Evolutionary conservation across 176 grass and related monocot species (phyloP), one percentile per base, ranked within the genome.

Genomic region (Raddia distichophylla): DNA sequence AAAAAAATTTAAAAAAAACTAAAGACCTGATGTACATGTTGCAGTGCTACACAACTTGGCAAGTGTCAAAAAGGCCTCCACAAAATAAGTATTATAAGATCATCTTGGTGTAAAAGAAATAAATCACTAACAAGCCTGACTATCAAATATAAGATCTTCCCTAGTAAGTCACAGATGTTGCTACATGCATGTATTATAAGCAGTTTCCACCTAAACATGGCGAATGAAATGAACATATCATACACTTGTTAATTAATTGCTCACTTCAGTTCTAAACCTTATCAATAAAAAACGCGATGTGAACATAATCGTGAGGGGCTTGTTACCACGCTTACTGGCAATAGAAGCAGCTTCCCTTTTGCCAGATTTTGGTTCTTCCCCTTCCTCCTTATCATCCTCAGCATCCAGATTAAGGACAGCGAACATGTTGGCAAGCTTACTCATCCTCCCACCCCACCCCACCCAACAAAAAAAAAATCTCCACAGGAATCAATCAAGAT

Each of bases 391-490:
- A 49, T 89, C 79, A 54, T 83, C 90, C n/a, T 83, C 90, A 68
- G n/a, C 90, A 71, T 89, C 90, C 83, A 92, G 71, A 32, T 79
- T 27, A 74, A 92, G 86, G 77, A 86, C 62, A 58, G 90, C 73
- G 60, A 92, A 86, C 61, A 86, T 33, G 61, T 92, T 92, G 34
- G 84, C 48, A 64, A 93, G 71, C 6, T 64, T 69, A 57, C 60
- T 70, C 90, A 92, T 92, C 27, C 27, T 1, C 27, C 27, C 27
- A 27, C 27, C 27, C 27, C 27, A 0, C 27, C 27, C 27, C 27
- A 27, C 27, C 27, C 27, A 27, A 27, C 27, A 27, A 27, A 27
- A 27, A 27, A 27, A 43, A 55, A 68, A 55, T 54, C 45, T 51
- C 61, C 56, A 7, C 15, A 17, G 1, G 12, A 79, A 46, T 19